Evolutionary conservation across 2,329 filamentous ascomycete species (phyloP).

Genomic region (Cladophialophora chaetospira): DNA sequence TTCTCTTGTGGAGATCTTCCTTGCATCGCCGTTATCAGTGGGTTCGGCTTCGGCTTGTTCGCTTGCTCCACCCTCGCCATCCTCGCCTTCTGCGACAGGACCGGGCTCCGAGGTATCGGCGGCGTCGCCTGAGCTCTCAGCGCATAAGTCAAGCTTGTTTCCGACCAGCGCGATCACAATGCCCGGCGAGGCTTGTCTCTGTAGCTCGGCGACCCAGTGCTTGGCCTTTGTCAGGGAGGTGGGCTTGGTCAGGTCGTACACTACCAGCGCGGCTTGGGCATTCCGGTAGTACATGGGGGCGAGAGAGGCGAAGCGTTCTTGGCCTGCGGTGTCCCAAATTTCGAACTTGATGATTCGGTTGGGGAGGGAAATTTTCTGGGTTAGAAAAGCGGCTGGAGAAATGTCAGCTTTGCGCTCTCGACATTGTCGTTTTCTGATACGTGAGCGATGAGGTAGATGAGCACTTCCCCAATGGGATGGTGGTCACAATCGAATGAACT

Average conservation of each 20-base stretch:
- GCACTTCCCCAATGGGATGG: too few species aligned
- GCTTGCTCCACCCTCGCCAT: background rate
- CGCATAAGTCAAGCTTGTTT: slow-evolving; percentile 91
- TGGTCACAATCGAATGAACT: too few species aligned
- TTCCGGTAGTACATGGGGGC: slow-evolving; percentile 99
- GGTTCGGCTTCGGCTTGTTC: slow-evolving; percentile 54
- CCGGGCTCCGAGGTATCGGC: slow-evolving; percentile 33
- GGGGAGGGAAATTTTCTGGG: slow-evolving; percentile 95
- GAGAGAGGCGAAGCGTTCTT: slow-evolving; percentile 94
- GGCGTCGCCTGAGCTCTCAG: slow-evolving; percentile 52
- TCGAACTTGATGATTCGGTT: slow-evolving; percentile 87
- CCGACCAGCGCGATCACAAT: slow-evolving; percentile 97
- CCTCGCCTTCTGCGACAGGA: slow-evolving; percentile 37
- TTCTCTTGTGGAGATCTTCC: slow-evolving; percentile 88
- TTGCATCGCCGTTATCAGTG: slow-evolving; percentile 69
- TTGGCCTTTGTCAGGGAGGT: slow-evolving; percentile 95
- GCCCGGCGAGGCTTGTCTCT: slow-evolving; percentile 91
- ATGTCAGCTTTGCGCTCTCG: slow-evolving; percentile 12
- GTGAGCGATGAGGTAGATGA: background rate
- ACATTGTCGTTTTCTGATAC: background rate
- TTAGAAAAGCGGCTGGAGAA: slow-evolving; percentile 82
- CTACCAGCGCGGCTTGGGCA: slow-evolving; percentile 93
- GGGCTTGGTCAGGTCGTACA: slow-evolving; percentile 97
- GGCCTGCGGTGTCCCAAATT: slow-evolving; percentile 98
- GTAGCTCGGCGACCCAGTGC: slow-evolving; percentile 97